A percentile compares a stretch with the other conserved stretches of the same genome.
Evolutionary conservation across 805 yeast genomes (phyloP).

Genomic region (Saccharomycopsis vini): DNA sequence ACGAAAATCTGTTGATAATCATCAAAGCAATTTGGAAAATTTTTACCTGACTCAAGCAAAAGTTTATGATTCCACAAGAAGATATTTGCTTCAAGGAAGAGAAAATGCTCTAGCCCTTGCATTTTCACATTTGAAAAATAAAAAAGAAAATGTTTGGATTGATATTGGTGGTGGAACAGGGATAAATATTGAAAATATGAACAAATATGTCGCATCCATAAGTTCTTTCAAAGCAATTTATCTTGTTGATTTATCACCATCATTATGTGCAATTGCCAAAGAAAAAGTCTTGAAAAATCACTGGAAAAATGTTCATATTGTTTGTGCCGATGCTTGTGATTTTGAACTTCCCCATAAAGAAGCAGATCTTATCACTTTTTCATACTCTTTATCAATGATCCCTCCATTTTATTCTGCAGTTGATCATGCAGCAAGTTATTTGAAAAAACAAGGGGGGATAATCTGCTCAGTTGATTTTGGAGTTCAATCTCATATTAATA

Average conservation of each 20-base stretch:
- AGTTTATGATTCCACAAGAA: conserved; percentile 66
- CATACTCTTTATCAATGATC: conserved; percentile 79
- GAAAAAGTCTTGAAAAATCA: conserved; percentile 41
- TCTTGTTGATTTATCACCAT: conserved; percentile 68
- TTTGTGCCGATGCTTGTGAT: conserved; percentile 69
- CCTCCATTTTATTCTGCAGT: conserved; percentile 74
- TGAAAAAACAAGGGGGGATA: conserved; percentile 49
- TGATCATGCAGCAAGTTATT: conserved; percentile 49
- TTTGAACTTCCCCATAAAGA: conserved; percentile 40
- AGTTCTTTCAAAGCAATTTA: conserved; percentile 54
- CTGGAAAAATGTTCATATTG: conserved; percentile 54
- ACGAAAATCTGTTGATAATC: conserved; percentile 22
- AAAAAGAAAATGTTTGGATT: conserved; percentile 52
- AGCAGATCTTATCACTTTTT: conserved; percentile 71
- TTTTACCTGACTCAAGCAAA: conserved; percentile 73
- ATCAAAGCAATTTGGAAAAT: conserved; percentile 37
- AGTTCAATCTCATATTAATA: conserved; percentile 56
- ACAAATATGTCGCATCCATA: conserved; percentile 32
- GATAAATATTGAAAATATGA: conserved; percentile 70
- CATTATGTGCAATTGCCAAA: conserved; percentile 64
- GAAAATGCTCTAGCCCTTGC: conserved; percentile 54
- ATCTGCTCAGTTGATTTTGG: conserved; percentile 75
- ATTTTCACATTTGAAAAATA: conserved; percentile 41
- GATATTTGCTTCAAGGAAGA: conserved; percentile 59
- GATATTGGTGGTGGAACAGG: conserved; percentile 89